Evolutionary conservation across 2,329 filamentous ascomycete genomes (phyloP), one percentile per base, ranked within the genome.

Genomic region (Fusarium torulosum): DNA sequence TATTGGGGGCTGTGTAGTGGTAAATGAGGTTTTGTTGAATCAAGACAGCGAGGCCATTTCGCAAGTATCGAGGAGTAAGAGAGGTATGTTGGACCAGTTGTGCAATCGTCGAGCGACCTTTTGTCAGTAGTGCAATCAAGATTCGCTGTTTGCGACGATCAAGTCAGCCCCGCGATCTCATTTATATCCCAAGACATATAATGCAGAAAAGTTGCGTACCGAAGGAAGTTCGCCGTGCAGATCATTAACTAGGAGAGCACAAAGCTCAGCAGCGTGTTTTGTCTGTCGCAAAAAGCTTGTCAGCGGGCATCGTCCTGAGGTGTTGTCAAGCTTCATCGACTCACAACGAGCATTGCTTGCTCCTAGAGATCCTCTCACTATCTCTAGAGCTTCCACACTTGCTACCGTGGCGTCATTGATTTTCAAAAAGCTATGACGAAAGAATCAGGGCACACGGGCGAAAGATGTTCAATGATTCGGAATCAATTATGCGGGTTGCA

Each of bases 171-270:
- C 68, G 49, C 70, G 67, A 67, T 67, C 42, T 46, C 53, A 58
- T 41, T 56, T 42, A 55, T 19, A 49, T 57, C 31, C 21, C 49
- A 54, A 44, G 35, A 41, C 35, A 51, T 44, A 33, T 45, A 29
- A 49, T 55, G 72, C 65, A 59, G 52, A 38, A 38, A 46, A 37
- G 31, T 53, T 31, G 83, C 91, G 75, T 91, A 97, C 95, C 77
- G 93, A 93, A 66, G 94, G 93, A 60, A 98, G 88, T 81, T 97
- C 92, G 76, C 96, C 96, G 79, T 96, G 95, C 61, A 92, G 86
- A 77, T 97, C 94, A 76, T 94, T 90, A 67, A 98, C 90, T 67
- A 97, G 86, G 77, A 97, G 89, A 82, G 90, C 88, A 84, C 93
- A 97, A 76, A 98, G 92, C 87, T 97, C 93, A 75, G 91, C 89